Evolutionary conservation across 192 early-diverging fungal species (phyloP), one percentile per base, ranked within the genome.

Genomic region (Backusella liffmaniae): DNA sequence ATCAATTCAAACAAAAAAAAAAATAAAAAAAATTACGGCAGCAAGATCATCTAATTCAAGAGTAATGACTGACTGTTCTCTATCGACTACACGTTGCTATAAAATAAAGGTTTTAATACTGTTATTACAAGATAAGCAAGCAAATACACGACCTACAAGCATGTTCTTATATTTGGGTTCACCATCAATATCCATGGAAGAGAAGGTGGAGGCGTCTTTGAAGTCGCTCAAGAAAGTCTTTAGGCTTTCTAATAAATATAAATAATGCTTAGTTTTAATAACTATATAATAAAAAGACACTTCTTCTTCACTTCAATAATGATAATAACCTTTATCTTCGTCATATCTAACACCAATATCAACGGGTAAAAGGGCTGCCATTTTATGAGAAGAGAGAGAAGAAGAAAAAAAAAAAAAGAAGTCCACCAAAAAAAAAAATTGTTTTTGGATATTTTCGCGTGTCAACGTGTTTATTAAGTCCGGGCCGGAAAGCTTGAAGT

Each of bases 21-120:
- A 3, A 15, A 26, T 0, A 46, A 26, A 34, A 30, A 26, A 34
- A 59, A 71, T 76, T 84, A 80, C 88, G 59, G 76, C 79, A 65
- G 86, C 79, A 79, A 94, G 81, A 73, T 94, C 93, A 78, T 92
- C 91, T 36, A 94, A 77, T 44, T 92, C 86, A 49, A 94, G 70
- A 26, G 86, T 84, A 13, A 94, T 75, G 35, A 88, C 82, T 76
- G 89, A 86, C 56, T 86, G 79, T 26, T 84, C 80, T 46, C 91
- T 85, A 81, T 94, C 84, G 7, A 90, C 87, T 70, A 94, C 84
- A 39, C 79, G 74, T 87, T 92, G 91, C 89, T 90, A 74, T 70
- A 10, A 29, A 37, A 15, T 0, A 46, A 4, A 76, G 9, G 29
- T 32, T 32, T 67, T 44, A 35, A n/a, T 36, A 32, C 21, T 32